Conservation (phyloP, 176 grass and related monocot genomes). For the Sorghum bicolor region DNA sequence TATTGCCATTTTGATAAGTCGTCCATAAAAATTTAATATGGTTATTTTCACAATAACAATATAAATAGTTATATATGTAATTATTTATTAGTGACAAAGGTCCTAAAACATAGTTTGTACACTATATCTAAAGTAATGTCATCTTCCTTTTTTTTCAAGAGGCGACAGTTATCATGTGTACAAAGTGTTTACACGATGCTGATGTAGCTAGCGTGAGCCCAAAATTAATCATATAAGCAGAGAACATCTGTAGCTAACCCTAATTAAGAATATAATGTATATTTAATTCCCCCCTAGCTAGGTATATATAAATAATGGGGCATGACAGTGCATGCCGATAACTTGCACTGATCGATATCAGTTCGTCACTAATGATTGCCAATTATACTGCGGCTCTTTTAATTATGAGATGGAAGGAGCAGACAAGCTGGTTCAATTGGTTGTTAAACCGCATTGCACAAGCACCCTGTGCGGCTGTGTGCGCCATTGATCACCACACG, state of each 20-base stretch:
- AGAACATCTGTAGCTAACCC: constrained; percentile 27
- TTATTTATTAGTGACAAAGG: not conserved
- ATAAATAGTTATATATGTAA: not conserved
- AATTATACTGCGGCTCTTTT: constrained; percentile 45
- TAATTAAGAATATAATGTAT: constrained; percentile 18
- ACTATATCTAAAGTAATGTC: not conserved
- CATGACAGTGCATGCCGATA: constrained; percentile 42
- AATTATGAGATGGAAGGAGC: constrained; percentile 46
- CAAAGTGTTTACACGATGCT: not conserved
- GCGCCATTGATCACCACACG: constrained; percentile 27
- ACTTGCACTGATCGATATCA: constrained; percentile 19
- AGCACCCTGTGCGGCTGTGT: constrained; percentile 1
- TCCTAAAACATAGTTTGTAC: not conserved
- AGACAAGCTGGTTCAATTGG: constrained; percentile 34
- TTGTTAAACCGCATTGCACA: constrained; percentile 28
- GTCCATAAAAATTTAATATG: not conserved
- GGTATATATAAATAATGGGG: constrained; percentile 25
- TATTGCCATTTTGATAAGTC: not conserved
- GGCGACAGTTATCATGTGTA: not conserved
- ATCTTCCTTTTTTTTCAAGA: not conserved
- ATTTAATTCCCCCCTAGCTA: constrained; percentile 31
- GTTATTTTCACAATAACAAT: not conserved
- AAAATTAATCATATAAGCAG: constrained; percentile 44
- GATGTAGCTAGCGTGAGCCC: not conserved
- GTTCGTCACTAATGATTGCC: constrained; percentile 46